phyloP scores from a whole-genome alignment of 116 monocot species.

The Phalaenopsis hybrid region DNA sequence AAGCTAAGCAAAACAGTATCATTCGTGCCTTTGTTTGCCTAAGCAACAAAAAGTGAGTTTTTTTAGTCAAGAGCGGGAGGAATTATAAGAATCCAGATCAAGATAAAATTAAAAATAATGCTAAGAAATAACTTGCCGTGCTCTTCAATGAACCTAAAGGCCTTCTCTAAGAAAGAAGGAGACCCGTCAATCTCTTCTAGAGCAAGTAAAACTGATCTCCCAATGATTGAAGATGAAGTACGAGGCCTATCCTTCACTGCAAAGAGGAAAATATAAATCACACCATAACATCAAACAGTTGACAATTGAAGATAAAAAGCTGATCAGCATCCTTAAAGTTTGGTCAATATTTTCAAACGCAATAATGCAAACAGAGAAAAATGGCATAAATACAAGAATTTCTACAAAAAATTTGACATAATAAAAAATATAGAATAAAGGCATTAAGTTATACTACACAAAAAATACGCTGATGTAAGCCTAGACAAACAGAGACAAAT shows the following conservation, averaged over 20 bases:
- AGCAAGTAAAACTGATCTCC: conserved; percentile 64
- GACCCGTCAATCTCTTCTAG: conserved; percentile 80
- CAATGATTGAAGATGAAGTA: conserved; percentile 47
- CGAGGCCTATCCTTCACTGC: conserved; percentile 45
- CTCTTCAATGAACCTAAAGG: conserved; percentile 78
- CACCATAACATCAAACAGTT: neutral
- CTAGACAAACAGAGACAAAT: neutral
- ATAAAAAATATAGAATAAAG: neutral
- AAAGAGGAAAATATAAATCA: conserved; percentile 8
- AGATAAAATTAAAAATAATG: neutral
- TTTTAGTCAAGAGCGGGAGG: no score
- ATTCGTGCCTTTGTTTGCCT: neutral
- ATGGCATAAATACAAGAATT: neutral
- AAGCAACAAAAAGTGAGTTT: neutral
- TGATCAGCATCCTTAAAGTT: neutral
- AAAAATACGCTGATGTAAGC: neutral
- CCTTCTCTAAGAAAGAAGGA: conserved; percentile 94
- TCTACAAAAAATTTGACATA: neutral
- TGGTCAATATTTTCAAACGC: neutral
- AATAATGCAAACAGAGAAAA: neutral
- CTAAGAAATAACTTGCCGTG: conserved; percentile 40
- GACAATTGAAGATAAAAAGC: neutral
- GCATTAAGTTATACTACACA: neutral
- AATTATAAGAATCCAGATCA: neutral
- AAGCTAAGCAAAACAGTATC: neutral